Conservation (phyloP, 305 asterid species). For the Ajuga reptans region DNA sequence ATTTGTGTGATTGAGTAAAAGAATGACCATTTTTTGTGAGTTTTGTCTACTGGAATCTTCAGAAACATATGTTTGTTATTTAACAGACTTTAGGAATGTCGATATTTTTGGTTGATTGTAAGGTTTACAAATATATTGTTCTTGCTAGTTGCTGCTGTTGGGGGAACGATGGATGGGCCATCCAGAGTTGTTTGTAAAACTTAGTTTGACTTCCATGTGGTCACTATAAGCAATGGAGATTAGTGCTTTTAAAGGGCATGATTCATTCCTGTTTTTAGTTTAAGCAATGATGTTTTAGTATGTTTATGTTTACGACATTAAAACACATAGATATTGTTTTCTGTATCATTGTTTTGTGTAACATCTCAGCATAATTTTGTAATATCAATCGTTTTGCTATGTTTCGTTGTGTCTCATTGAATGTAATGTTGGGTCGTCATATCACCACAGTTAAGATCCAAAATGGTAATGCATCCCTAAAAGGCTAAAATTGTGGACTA, state of each 20-base stretch:
- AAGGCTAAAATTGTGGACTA: neutral
- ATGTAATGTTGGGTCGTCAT: neutral
- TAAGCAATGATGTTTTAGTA: neutral
- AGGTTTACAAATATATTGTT: slow-evolving; percentile 3
- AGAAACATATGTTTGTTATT: neutral
- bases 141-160: neutral
- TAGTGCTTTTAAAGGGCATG: neutral
- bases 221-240: neutral
- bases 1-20: neutral
- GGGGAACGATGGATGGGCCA: neutral
- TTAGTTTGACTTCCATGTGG: neutral
- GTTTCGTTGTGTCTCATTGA: neutral
- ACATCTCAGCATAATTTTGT: neutral
- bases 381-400: neutral
- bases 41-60: neutral
- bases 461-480: neutral
- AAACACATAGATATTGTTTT: neutral
- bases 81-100: neutral
- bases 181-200: neutral
- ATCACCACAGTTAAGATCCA: neutral
- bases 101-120: neutral
- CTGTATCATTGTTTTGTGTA: neutral
- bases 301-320: neutral
- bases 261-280: neutral
- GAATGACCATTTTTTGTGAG: neutral